These are phyloP conservation scores for Aspergillus thermomutatus DNA, from an alignment of 2,329 filamentous ascomycete genomes.

Conservation along the genomic window DNA sequence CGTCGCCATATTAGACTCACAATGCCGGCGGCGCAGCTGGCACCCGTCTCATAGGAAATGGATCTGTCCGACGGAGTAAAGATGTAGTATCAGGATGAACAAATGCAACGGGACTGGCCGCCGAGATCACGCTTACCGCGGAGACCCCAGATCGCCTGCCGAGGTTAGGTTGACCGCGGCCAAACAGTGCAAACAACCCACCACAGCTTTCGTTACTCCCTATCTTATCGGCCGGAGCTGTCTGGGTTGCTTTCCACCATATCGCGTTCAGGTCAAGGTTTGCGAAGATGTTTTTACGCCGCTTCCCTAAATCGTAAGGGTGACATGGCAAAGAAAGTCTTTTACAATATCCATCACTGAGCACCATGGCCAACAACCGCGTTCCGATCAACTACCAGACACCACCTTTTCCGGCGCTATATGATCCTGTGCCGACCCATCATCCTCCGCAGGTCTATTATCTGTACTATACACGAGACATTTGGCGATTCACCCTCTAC, in stretches of 20 bases:
- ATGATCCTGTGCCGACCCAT: constrained; percentile 63
- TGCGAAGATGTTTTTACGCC: background rate
- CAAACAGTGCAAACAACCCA: constrained; percentile 35
- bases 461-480: constrained; percentile 72
- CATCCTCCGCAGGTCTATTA: constrained; percentile 54
- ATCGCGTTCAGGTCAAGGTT: background rate
- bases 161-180: constrained; percentile 23
- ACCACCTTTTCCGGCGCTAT: constrained; percentile 77
- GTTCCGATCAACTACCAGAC: constrained; percentile 60
- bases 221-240: background rate
- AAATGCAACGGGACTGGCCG: background rate
- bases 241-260: background rate
- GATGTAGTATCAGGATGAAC: constrained; percentile 3
- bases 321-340: background rate
- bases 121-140: constrained; percentile 17
- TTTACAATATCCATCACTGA: background rate
- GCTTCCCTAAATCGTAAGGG: background rate
- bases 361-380: constrained; percentile 36
- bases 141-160: constrained; percentile 32
- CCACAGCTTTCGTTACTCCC: background rate
- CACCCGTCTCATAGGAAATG: constrained; percentile 4
- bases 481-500: constrained; percentile 81
- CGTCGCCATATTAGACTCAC: constrained; percentile 48
- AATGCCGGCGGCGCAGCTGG: background rate
- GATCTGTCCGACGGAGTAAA: background rate